Evolutionary conservation across 2,329 filamentous ascomycete genomes (phyloP), one percentile per base, ranked within the genome.

Genomic region (Coleophoma crateriformis): DNA sequence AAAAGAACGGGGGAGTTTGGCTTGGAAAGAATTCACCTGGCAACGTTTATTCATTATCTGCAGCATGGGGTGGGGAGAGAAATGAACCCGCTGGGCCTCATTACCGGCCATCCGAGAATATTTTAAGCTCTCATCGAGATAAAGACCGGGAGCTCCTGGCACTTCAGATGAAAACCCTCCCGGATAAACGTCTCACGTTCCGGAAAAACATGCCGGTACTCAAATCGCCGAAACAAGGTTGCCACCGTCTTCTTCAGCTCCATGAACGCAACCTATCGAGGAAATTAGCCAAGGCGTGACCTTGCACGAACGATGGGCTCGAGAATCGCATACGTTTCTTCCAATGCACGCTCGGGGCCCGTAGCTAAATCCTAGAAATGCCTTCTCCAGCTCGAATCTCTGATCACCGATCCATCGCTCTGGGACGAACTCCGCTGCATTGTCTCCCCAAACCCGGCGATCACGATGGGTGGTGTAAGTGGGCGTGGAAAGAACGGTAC

Each of bases 381-480:
- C 82, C 22, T 78, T 79, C 71, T 87, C 88, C 67, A 90, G 87
- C 41, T 78, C 67, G 8, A 27, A 27, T 1, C 79, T 67, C 88
- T 87, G 0, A 88, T 88, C 35, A 7, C 17, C 17, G 3, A 17
- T 17, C 35, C 35, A 38, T 38, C 35, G 7, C 12, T 38, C 35
- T 2, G 35, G 35, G 5, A 76, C 71, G 68, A 89, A 92, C 2
- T 79, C 73, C 12, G 86, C 79, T 0, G 81, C 84, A 52, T 88
- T 83, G 0, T 75, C 61, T 2, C 85, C 86, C 86, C 86, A 90
- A 59, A 89, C 85, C 48, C 78, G 75, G 34, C 69, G 76, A 8
- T 78, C 82, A 68, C 88, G 88, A 66, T 94, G 88, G 50, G 92
- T 82, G 0, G 84, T 88, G 70, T 92, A 94, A 0, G 84, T 81